These are phyloP conservation scores for Hura crepitans DNA, from an alignment of 441 rosid species.

Conservation along the genomic window DNA sequence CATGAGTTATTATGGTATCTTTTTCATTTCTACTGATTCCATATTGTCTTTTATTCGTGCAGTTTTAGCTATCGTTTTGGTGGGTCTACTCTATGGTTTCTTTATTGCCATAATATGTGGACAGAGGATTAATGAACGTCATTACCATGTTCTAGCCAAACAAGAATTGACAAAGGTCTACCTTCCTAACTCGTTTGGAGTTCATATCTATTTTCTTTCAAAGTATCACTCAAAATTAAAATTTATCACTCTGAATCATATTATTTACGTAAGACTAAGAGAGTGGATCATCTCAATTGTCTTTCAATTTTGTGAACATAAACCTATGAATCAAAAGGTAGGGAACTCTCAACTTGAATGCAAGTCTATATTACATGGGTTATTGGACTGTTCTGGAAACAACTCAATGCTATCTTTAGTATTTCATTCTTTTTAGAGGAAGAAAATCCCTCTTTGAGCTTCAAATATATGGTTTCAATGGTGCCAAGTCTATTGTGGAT, in stretches of 20 bases:
- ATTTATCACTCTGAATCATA: neutral
- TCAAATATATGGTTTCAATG: neutral
- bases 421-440: neutral
- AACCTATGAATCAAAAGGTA: neutral
- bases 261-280: neutral
- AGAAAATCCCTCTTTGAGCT: slow-evolving; percentile 3
- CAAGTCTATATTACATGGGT: neutral
- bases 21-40: neutral
- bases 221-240: neutral
- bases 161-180: slow-evolving; percentile 96
- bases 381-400: neutral
- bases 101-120: slow-evolving; percentile 99
- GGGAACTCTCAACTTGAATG: neutral
- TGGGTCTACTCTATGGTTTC: slow-evolving; percentile 95
- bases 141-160: slow-evolving; percentile 95
- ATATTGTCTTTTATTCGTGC: slow-evolving; percentile 30
- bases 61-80: slow-evolving; percentile 92
- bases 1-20: neutral
- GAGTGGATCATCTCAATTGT: neutral
- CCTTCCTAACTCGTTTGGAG: slow-evolving; percentile 7
- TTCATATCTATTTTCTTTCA: neutral
- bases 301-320: neutral
- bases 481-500: neutral
- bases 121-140: slow-evolving; percentile 94
- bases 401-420: neutral